Base-by-base conservation (phyloP, 1,284 basidiomycete genomes). In the Trichosporon coremiiforme region DNA sequence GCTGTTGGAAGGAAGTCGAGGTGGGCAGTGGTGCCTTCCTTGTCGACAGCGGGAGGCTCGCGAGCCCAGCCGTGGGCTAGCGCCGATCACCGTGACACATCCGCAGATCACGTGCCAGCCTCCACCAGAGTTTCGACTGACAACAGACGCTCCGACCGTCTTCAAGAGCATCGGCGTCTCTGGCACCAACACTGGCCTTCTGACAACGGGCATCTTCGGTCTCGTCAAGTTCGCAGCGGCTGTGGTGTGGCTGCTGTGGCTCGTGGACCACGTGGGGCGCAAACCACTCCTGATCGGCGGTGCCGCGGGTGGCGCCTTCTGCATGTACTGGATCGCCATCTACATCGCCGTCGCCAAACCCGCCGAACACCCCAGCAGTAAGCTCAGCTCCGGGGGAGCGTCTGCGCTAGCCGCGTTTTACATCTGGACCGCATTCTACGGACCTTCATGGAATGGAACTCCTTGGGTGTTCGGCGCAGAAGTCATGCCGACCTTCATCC, bases 151-250 rank as follows among this genome's bases (percentile, higher is more conserved):
- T n/a, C 77, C 80, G 0, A 79, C 78, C 25, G 74, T 85, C 17
- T 85, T 85, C 74, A 71, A 66, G 22, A 74, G 75, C 1, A 76
- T 85, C 41, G 82, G 82, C n/a, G 73, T 83, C 36, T 76, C 76
- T 2, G 79, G 82, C n/a, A 79, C 78, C 9, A 72, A 75, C 15
- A 64, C 68, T 4, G 57, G 68, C 60, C 68, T 72, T 3, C 78
- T 84, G 22, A 80, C 80, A 35, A 83, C 83, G 10, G 84, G 84
- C 22, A 76, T 84, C 65, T 85, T 83, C 71, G 84, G 84, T 15
- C 71, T 84, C 0, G 77, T 84, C 75, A 85, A 85, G 75, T 72
- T 72, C 20, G 65, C 71, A 15, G 73, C 36, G 20, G 74, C 74
- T 8, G 20, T 77, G 69, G 65, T 76, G 66, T 78, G 76, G 73